These are phyloP conservation scores for Saccharomyces pastorianus DNA, from an alignment of 1,139 yeast species.

Conservation along the genomic window DNA sequence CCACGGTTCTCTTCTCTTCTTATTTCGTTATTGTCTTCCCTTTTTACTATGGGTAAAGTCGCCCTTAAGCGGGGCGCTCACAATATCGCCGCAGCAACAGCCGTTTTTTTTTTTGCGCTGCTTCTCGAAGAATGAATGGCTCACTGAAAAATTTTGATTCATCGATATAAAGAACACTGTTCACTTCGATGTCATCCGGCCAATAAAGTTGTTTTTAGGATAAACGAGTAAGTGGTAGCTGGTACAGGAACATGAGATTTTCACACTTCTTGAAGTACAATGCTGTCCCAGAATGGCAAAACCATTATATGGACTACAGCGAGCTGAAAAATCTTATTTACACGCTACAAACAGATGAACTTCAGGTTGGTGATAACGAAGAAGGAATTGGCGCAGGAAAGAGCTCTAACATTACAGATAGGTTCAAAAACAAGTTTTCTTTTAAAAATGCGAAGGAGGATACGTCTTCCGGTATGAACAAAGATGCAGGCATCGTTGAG, in stretches of 20 bases:
- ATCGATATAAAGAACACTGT: not conserved
- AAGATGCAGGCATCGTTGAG: constrained; percentile 18
- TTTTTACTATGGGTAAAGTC: not conserved
- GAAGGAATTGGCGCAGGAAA: constrained; percentile 4
- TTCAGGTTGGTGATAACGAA: constrained; percentile 30
- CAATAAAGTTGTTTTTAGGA: not conserved
- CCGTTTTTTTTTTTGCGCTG: not conserved
- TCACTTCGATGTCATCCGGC: not conserved
- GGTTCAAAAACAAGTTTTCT: constrained; percentile 15
- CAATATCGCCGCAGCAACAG: not conserved
- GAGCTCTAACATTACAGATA: constrained; percentile 11
- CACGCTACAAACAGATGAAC: constrained; percentile 51
- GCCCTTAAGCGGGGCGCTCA: not conserved
- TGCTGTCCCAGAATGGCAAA: constrained; percentile 74
- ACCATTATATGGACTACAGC: constrained; percentile 58
- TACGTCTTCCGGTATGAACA: constrained; percentile 5
- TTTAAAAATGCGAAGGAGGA: constrained; percentile 9
- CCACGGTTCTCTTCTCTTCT: not conserved
- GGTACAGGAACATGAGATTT: constrained; percentile 45
- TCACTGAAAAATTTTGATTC: not conserved
- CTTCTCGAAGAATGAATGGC: not conserved
- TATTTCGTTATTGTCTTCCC: not conserved
- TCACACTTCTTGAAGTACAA: constrained; percentile 65
- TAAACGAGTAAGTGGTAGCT: not conserved
- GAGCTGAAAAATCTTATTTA: constrained; percentile 57